Evolutionary conservation across 225 moss, liverwort and hornwort species (phyloP), one percentile per base, ranked within the genome.

Genomic region (Ulota crispa): DNA sequence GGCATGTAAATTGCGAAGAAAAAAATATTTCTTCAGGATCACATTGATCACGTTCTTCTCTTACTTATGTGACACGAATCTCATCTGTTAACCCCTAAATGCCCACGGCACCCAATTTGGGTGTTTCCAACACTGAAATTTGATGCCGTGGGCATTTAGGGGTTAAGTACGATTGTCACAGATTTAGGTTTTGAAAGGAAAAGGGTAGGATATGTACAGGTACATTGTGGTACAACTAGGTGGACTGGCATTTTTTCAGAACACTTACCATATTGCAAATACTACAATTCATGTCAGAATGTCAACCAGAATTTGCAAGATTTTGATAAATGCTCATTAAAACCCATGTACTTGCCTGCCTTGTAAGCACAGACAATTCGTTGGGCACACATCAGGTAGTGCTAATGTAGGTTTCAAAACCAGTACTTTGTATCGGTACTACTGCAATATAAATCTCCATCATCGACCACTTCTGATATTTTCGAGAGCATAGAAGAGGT

Each of bases 391-490:
- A 71, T 56, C 52, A 47, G 53, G 39, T 9, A 79, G 19, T 61
- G 62, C 15, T 28, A 42, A 11, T 56, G 27, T 36, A 43, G 65
- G 50, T 57, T 60, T 75, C 27, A 21, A 4, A 81, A 31, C 41
- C 8, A 18, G 24, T 19, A 55, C 36, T 76, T 84, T 54, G 36
- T 28, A 45, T 32, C 56, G 26, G 68, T 73, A 61, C 73, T 31
- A 27, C 73, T 61, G 34, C 68, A 78, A 73, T 62, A 42, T 42
- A 78, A 73, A 73, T 56, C 85, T 77, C 57, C 56, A 37, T n/a
- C 21, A 47, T 77, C 56, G 77, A 39, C 78, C 78, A 68, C 68
- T 85, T 73, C 34, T 62, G 82, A 54, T 30, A 57, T 65, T 64
- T 70, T 72, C 72, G 57, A 76, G 67, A 67, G 52, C 20, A 47